Evolutionary conservation across 306 rosid genomes (phyloP).

Genomic region (Nissolia schottii): DNA sequence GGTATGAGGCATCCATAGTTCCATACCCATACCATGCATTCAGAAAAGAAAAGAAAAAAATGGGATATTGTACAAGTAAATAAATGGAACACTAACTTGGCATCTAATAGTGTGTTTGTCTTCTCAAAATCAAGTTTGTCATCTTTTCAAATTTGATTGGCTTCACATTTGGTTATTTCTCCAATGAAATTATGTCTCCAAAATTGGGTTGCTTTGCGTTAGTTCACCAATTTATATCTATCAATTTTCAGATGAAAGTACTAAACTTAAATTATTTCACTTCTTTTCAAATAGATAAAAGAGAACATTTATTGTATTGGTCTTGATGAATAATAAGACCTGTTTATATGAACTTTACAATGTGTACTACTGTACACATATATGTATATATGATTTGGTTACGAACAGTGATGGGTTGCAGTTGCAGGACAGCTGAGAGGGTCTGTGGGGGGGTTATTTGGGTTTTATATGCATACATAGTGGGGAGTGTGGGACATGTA

Average conservation of each 20-base stretch:
- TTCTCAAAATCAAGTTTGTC: too few species aligned
- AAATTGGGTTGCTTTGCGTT: too few species aligned
- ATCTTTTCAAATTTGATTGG: too few species aligned
- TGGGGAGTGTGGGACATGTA: slow-evolving; percentile 38
- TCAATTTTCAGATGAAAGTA: too few species aligned
- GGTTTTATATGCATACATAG: slow-evolving; percentile 25
- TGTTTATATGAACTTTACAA: neutral
- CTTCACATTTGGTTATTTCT: too few species aligned
- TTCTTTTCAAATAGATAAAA: too few species aligned
- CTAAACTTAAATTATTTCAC: too few species aligned
- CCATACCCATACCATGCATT: neutral
- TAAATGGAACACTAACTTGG: neutral
- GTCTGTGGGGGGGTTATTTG: neutral
- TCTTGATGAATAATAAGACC: neutral
- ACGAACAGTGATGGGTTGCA: slow-evolving; percentile 18
- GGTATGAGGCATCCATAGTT: too few species aligned
- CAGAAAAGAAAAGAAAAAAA: neutral
- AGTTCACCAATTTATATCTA: too few species aligned
- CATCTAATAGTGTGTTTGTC: too few species aligned
- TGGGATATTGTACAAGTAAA: neutral
- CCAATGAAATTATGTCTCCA: too few species aligned
- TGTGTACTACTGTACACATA: neutral
- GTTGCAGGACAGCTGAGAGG: slow-evolving; percentile 25
- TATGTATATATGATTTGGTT: neutral
- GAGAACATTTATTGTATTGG: neutral